phyloP scores from a whole-genome alignment of 148 eudicot species.

The Rhododendron vialii region DNA sequence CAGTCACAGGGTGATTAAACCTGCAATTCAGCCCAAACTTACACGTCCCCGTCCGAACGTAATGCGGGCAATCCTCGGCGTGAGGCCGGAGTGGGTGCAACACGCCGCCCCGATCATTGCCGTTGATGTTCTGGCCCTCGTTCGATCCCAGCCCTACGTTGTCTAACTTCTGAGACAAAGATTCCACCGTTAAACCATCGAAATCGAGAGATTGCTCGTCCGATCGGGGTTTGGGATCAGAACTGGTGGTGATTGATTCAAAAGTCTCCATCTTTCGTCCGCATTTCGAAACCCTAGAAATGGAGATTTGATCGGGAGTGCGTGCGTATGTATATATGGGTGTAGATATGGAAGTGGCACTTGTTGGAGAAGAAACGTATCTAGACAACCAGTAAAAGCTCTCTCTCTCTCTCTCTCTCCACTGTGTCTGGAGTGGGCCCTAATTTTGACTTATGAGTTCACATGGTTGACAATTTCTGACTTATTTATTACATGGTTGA shows the following conservation, averaged over 20 bases:
- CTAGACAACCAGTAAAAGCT: background rate
- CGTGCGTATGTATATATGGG: too few species aligned
- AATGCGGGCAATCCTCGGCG: constrained; percentile 51
- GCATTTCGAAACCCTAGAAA: constrained; percentile 1
- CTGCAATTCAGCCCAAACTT: constrained; percentile 56
- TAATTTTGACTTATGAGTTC: background rate
- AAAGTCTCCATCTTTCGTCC: constrained; percentile 2
- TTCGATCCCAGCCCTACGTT: background rate
- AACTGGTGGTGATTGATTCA: background rate
- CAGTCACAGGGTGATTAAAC: constrained; percentile 44
- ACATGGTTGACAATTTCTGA: background rate
- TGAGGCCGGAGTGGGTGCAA: constrained; percentile 36
- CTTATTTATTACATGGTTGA: background rate
- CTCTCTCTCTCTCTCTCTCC: background rate
- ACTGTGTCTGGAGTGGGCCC: background rate
- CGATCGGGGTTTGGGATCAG: background rate
- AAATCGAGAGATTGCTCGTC: background rate
- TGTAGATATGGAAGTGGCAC: background rate
- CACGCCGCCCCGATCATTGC: background rate
- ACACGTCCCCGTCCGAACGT: constrained; percentile 55
- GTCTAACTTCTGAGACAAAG: constrained; percentile 15
- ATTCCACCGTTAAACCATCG: constrained; percentile 12
- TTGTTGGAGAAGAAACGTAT: background rate
- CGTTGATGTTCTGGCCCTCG: background rate
- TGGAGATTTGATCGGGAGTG: background rate